phyloP scores from a whole-genome alignment of 1,284 basidiomycete genomes.

The Cystobasidium sp. region DNA sequence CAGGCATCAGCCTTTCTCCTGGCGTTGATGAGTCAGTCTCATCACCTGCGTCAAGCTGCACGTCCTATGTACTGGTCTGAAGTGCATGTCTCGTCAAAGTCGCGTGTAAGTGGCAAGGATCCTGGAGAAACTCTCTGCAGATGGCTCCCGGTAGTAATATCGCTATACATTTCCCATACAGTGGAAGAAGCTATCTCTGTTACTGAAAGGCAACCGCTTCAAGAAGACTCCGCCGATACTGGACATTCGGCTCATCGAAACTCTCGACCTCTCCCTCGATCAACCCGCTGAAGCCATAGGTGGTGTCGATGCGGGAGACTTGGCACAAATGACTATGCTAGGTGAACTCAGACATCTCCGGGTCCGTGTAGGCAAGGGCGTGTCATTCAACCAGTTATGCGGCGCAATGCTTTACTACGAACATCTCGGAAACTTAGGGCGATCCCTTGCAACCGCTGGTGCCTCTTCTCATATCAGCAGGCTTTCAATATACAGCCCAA shows the following conservation, averaged over 20 bases:
- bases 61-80: slow-evolving; percentile 30
- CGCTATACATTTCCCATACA: background rate
- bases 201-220: slow-evolving; percentile 30
- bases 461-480: slow-evolving; percentile 2
- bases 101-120: slow-evolving; percentile 10
- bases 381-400: background rate
- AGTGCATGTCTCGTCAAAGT: slow-evolving; percentile 6
- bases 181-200: slow-evolving; percentile 8
- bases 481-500: slow-evolving; percentile 19
- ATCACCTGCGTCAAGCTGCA: slow-evolving; percentile 4
- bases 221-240: slow-evolving; percentile 26
- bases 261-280: slow-evolving; percentile 10
- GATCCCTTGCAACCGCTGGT: background rate
- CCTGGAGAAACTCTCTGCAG: background rate
- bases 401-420: background rate
- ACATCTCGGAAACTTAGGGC: background rate
- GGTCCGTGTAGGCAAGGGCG: background rate
- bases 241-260: background rate
- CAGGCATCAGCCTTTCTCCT: slow-evolving; percentile 7
- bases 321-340: slow-evolving; percentile 14
- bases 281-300: slow-evolving; percentile 10
- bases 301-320: slow-evolving; percentile 15
- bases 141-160: too few relatives aligned
- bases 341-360: background rate
- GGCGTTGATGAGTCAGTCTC: slow-evolving; percentile 7